A percentile compares a stretch with the other conserved stretches of the same genome.
These are phyloP conservation scores for Betula pendula DNA, from an alignment of 306 rosid genomes.

Conservation along the genomic window DNA sequence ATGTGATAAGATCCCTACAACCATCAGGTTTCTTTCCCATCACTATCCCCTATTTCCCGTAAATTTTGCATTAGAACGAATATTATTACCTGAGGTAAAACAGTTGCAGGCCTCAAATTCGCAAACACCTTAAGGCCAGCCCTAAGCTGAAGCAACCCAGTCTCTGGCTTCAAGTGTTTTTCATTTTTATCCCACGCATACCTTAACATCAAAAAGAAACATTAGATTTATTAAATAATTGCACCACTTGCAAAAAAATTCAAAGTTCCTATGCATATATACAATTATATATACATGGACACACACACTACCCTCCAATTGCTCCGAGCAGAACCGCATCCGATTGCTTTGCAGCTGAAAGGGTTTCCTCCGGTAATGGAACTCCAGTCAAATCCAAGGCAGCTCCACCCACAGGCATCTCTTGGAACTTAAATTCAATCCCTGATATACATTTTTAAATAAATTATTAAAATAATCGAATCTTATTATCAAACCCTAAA, in stretches of 20 bases:
- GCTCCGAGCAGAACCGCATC: constrained; percentile 88
- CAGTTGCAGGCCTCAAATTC: constrained; percentile 81
- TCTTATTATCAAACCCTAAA: background rate
- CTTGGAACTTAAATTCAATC: constrained; percentile 60
- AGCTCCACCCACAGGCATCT: constrained; percentile 85
- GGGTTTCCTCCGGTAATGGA: constrained; percentile 83
- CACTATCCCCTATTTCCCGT: background rate
- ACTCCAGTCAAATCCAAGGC: constrained; percentile 84
- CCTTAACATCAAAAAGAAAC: constrained; percentile 33
- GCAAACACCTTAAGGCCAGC: constrained; percentile 77
- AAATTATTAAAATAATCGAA: background rate
- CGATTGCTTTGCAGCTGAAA: constrained; percentile 64
- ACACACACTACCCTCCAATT: constrained; percentile 70
- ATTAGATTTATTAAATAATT: background rate
- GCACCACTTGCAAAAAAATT: background rate
- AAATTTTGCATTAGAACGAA: background rate
- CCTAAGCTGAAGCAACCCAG: constrained; percentile 73
- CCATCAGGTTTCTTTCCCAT: too few relatives aligned
- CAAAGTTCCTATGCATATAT: background rate
- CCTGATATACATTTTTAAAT: constrained; percentile 36
- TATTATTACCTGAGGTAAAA: constrained; percentile 62
- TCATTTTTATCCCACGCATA: constrained; percentile 83
- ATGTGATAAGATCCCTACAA: too few relatives aligned
- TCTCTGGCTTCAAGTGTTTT: constrained; percentile 86
- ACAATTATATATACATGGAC: background rate